Evolutionary conservation across 371 early-diverging fungal species (phyloP).

Genomic region (Parasitella parasitica): DNA sequence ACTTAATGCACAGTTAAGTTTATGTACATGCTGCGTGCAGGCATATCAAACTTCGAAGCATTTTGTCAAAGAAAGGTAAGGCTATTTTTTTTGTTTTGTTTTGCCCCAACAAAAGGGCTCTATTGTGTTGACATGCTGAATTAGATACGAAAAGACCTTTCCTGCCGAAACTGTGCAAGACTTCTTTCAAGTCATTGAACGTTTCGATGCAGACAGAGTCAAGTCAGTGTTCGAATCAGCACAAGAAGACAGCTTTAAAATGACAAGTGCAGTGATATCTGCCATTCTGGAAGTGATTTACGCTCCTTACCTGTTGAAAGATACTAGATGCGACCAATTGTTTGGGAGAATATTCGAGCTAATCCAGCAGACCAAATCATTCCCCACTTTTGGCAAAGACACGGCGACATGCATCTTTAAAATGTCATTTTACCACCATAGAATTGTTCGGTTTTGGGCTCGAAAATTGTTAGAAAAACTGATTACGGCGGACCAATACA

Average conservation of each 20-base stretch:
- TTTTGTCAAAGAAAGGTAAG: slow-evolving; percentile 25
- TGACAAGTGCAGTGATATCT: slow-evolving; percentile 24
- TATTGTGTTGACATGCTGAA: background rate
- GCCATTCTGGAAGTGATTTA: slow-evolving; percentile 30
- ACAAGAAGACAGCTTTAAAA: background rate
- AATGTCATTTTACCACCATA: slow-evolving; percentile 35
- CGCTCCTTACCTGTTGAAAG: slow-evolving; percentile 13
- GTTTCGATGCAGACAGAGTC: slow-evolving; percentile 32
- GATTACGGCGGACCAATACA: slow-evolving; percentile 12
- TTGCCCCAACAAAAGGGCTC: too few species aligned
- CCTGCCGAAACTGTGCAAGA: slow-evolving; percentile 32
- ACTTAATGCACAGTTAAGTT: slow-evolving; percentile 27
- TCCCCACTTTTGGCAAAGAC: slow-evolving; percentile 26
- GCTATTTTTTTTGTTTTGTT: background rate
- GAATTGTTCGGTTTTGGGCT: slow-evolving; percentile 39
- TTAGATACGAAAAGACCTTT: slow-evolving; percentile 35
- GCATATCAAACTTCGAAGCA: slow-evolving; percentile 37
- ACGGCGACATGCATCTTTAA: slow-evolving; percentile 17
- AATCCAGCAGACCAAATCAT: slow-evolving; percentile 29
- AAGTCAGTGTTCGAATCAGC: slow-evolving; percentile 2
- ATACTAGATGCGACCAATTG: slow-evolving; percentile 15
- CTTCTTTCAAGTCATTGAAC: slow-evolving; percentile 33
- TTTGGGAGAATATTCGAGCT: slow-evolving; percentile 28
- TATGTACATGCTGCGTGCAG: slow-evolving; percentile 32
- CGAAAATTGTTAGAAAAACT: slow-evolving; percentile 42